phyloP scores from a whole-genome alignment of 78 protist genomes.

The slime mould (Dictyostelium discoideum) region DNA sequence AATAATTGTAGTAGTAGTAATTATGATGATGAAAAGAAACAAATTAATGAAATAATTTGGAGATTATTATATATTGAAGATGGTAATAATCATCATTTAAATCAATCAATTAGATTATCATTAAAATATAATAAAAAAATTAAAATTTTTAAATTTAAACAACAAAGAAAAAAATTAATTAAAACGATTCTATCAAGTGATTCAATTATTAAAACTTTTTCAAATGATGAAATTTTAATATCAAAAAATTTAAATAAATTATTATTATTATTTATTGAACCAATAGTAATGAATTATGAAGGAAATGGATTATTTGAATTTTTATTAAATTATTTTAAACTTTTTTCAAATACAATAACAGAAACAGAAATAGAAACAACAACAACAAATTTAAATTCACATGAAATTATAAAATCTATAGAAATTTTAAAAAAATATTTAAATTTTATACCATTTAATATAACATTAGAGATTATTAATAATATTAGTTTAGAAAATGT shows the following conservation, averaged over 20 bases:
- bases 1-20: too few species aligned
- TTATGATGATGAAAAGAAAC: background rate
- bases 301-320: background rate
- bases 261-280: background rate
- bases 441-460: background rate
- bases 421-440: background rate
- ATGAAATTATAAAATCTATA: too few species aligned
- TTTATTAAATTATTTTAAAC: background rate
- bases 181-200: background rate
- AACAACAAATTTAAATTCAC: background rate
- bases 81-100: background rate
- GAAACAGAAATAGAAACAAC: too few species aligned
- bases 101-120: background rate
- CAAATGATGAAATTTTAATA: background rate
- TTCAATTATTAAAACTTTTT: background rate
- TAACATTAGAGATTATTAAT: background rate
- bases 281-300: background rate
- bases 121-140: background rate
- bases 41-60: background rate
- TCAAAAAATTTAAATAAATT: background rate
- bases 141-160: background rate
- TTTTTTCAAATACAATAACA: background rate
- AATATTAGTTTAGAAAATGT: background rate
- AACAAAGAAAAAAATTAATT: background rate
- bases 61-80: background rate